Evolutionary conservation across 2,329 filamentous ascomycete species (phyloP).

Genomic region (Lojkania enalia): DNA sequence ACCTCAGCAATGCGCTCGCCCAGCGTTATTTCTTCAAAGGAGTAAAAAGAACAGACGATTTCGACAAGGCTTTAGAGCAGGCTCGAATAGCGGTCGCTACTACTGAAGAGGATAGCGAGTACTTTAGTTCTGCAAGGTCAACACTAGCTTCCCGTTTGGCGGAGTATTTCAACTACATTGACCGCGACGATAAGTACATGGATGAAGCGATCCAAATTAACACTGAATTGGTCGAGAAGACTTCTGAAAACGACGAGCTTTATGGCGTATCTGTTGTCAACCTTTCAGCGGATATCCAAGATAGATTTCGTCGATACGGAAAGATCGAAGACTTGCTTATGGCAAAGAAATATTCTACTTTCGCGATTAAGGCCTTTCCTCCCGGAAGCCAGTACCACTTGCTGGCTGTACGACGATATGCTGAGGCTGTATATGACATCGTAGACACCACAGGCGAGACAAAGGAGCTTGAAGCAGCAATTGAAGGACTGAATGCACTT

Average conservation of each 20-base stretch:
- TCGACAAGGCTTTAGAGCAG: constrained; percentile 6
- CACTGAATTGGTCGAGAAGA: neutral
- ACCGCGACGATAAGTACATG: neutral
- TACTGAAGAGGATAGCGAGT: constrained; percentile 2
- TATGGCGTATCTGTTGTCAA: neutral
- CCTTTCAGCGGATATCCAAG: neutral
- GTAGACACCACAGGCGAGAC: neutral
- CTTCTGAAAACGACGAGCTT: neutral
- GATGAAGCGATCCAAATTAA: neutral
- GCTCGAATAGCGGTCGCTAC: constrained; percentile 1
- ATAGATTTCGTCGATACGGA: neutral
- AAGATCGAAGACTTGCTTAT: neutral
- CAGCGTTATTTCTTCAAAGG: constrained; percentile 1
- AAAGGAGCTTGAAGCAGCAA: neutral
- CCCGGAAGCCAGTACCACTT: neutral
- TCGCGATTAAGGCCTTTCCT: neutral
- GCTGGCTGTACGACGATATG: neutral
- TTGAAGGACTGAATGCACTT: neutral
- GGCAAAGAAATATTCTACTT: neutral
- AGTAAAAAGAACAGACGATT: neutral
- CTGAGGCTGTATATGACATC: neutral
- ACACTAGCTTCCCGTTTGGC: constrained; percentile 3
- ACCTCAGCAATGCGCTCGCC: constrained; percentile 1
- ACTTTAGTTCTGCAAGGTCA: neutral
- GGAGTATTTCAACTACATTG: neutral